Base-by-base conservation (phyloP, 129 eudicot species). In the Lactuca saligna region DNA sequence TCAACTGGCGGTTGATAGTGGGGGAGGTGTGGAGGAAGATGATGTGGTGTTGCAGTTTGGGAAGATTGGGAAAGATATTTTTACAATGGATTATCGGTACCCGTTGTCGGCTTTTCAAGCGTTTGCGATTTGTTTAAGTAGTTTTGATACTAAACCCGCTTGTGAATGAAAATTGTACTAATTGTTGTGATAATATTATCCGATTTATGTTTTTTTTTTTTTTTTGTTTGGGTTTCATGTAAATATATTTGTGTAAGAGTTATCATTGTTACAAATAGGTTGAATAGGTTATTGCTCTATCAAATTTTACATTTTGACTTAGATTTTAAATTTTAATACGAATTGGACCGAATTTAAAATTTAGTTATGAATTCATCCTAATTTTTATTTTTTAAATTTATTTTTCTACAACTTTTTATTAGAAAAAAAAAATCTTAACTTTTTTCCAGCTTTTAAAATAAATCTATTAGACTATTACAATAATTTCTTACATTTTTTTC, bases 101-200 rank as follows among this genome's bases (percentile, higher is more conserved):
- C 96, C 96, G 5, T 73, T 88, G 16, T 85, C 91, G 55, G 84
- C 91, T 56, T 88, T 85, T 72, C 96, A 88, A 44, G 96, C 96
- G 13, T 85, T 88, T 70, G 88, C 89, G 25, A 78, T 85, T 69
- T 85, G 88, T 60, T 77, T 85, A 73, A 85, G 91, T 80, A 88
- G 89, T 77, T 88, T 85, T 48, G 91, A 85, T 70, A 85, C 91
- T 3, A 88, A 88, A 71, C 89, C 87, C 53, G 96, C 87, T 5
- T 88, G 91, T 29, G 91, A 90, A 74, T 83, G 65, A 84, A 33
- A 20, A 44, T n/a, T 14, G 0, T 9, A 7, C 17, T 46, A 32
- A 4, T 20, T 20, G 2, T 34, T 20, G 32, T 38, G 38, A 10
- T 46, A 8, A 37, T 11, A 17, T 57, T 67, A 16, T 66, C 61